Base-by-base conservation (phyloP, 2,329 filamentous ascomycete species). In the Cadophora gregata region DNA sequence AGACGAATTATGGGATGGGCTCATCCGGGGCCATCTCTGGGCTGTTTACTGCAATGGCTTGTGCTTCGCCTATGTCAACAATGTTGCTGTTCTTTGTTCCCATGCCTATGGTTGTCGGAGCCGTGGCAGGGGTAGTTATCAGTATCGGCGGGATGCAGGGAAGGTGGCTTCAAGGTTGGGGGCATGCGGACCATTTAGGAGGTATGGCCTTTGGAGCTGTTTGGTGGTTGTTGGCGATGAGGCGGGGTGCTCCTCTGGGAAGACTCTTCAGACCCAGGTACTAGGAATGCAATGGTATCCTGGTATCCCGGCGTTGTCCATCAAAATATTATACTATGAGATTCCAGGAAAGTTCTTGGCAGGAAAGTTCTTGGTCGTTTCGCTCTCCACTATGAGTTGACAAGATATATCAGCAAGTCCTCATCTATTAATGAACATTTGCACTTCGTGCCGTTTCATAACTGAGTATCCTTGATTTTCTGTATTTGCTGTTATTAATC, bases 101-200 rank as follows among this genome's bases (percentile, higher is more conserved):
- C n/a, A 67, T 70, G 67, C 53, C 47, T 12, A 59, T 68, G 55
- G 51, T 59, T 59, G 7, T 25, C 4, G 62, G 53, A 29, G 21
- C 60, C 33, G 31, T 42, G 2, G 5, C 67, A 6, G 25, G 27
- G 1, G 51, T 60, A 1, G 62, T n/a, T 24, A 21, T 58, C 3
- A 70, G 64, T 50, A 33, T 69, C 29, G 63, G 53, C 47, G 60
- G 66, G 42, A 58, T 71, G 14, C 45, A 55, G 8, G 62, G 67
- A 10, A 51, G 45, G 4, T 61, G 45, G 53, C 29, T 71, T 25
- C 66, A 63, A 16, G 16, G 38, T 21, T 4, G 70, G 24, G 68
- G 63, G 21, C 71, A 72, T 59, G 66, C 51, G n/a, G 66, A 60
- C 47, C 69, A 72, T 58, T 42, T 72, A 38, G 69, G 67, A 29